Conservation (phyloP, 2,329 filamentous ascomycete genomes). For the Neofusicoccum ribis region DNA sequence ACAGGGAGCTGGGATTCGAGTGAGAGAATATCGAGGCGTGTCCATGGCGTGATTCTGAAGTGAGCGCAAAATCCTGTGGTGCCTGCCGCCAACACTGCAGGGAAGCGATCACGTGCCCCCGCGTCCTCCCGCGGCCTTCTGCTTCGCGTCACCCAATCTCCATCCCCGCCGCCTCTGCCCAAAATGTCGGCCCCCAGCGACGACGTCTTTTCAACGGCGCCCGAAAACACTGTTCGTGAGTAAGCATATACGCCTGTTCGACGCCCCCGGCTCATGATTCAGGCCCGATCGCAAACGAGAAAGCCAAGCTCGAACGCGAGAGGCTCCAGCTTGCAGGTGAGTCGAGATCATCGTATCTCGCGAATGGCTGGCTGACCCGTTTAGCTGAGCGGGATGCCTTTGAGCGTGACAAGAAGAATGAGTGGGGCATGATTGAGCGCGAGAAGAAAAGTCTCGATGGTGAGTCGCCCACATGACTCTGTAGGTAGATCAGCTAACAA, state of each 20-base stretch:
- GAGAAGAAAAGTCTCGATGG: not conserved
- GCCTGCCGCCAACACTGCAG: no score
- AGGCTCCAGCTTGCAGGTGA: not conserved
- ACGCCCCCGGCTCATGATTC: not conserved
- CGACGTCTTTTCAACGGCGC: not conserved
- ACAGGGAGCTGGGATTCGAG: slow-evolving; percentile 18
- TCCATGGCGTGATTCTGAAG: not conserved
- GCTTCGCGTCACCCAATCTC: not conserved
- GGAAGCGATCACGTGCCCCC: not conserved
- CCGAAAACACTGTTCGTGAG: not conserved
- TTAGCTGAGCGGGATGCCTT: not conserved
- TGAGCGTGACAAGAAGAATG: not conserved
- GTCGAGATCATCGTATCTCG: not conserved
- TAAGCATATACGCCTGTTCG: not conserved
- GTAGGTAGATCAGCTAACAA: not conserved
- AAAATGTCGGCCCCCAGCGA: no score
- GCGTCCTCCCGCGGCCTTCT: not conserved
- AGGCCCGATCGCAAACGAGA: not conserved
- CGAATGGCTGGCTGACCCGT: not conserved
- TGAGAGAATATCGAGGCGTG: not conserved
- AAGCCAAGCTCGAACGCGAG: not conserved
- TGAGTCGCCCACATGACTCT: not conserved
- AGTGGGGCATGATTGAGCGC: not conserved
- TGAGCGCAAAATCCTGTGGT: no score
- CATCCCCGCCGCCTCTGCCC: not conserved